A percentile compares a stretch with the other conserved stretches of the same genome.
Conservation (phyloP, 441 rosid genomes). For the Syzygium malaccense region DNA sequence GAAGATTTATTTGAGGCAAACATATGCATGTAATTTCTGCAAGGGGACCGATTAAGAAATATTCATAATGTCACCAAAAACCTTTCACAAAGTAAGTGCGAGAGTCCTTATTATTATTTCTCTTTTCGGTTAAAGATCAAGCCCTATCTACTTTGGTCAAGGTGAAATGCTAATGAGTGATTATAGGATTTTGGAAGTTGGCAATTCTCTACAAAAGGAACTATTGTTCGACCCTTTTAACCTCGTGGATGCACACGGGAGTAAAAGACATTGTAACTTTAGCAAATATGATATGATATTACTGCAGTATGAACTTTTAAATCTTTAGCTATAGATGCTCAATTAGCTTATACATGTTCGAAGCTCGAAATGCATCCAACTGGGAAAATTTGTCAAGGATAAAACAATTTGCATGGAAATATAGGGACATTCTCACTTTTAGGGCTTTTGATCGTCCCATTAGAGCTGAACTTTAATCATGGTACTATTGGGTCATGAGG, state of each 20-base stretch:
- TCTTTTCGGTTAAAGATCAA: neutral
- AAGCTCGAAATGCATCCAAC: neutral
- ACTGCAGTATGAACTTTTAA: neutral
- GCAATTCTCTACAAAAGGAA: neutral
- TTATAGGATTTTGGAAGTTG: neutral
- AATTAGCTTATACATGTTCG: neutral
- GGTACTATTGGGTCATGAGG: neutral
- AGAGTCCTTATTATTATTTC: neutral
- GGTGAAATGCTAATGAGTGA: neutral
- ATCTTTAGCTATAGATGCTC: neutral
- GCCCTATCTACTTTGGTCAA: neutral
- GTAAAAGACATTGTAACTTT: neutral
- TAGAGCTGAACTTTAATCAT: neutral
- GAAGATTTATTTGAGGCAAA: neutral
- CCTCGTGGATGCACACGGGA: neutral
- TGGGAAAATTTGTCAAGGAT: neutral
- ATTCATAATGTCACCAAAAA: neutral
- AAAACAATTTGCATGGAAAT: neutral
- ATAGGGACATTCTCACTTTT: neutral
- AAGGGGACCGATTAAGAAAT: neutral
- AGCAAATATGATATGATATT: neutral
- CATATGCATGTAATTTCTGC: neutral
- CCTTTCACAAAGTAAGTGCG: neutral
- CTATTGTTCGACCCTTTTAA: neutral
- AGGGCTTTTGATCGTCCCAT: neutral